phyloP scores from a whole-genome alignment of 208 protist genomes.

The Trypanosoma rangeli region DNA sequence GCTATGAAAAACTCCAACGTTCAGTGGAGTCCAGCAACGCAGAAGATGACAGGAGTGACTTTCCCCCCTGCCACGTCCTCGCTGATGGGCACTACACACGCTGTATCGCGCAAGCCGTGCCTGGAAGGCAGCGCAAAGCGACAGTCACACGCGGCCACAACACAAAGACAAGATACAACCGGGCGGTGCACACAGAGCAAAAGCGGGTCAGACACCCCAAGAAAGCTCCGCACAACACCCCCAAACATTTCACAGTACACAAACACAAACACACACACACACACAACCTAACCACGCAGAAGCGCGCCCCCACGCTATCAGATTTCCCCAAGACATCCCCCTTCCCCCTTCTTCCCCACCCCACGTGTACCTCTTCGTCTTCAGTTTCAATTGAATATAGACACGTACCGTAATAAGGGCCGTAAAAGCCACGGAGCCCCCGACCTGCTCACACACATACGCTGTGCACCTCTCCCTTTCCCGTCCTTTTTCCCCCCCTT shows the following conservation, averaged over 20 bases:
- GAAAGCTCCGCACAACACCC: conserved; percentile 7
- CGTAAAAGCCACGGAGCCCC: too few species aligned
- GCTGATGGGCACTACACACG: conserved; percentile 1
- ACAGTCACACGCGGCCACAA: too few species aligned
- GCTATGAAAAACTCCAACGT: conserved; percentile 30
- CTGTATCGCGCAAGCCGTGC: conserved; percentile 9
- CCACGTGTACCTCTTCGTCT: background rate
- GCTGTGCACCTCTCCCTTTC: background rate
- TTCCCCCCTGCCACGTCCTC: background rate
- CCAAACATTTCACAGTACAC: conserved; percentile 16
- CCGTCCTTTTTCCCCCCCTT: conserved; percentile 2
- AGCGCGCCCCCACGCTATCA: too few species aligned
- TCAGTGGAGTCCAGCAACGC: conserved; percentile 23
- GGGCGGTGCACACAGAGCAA: conserved; percentile 23
- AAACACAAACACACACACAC: too few species aligned
- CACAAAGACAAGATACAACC: conserved; percentile 27
- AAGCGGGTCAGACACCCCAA: conserved; percentile 28
- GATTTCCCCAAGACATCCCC: too few species aligned
- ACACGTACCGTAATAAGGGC: too few species aligned
- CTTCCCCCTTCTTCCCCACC: too few species aligned
- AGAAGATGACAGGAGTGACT: conserved; percentile 5
- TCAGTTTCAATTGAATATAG: background rate
- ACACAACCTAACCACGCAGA: background rate
- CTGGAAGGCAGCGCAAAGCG: too few species aligned
- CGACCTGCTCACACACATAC: conserved; percentile 11